These are phyloP conservation scores for Colletotrichum navitas DNA, from an alignment of 2,329 filamentous ascomycete species.

Conservation along the genomic window DNA sequence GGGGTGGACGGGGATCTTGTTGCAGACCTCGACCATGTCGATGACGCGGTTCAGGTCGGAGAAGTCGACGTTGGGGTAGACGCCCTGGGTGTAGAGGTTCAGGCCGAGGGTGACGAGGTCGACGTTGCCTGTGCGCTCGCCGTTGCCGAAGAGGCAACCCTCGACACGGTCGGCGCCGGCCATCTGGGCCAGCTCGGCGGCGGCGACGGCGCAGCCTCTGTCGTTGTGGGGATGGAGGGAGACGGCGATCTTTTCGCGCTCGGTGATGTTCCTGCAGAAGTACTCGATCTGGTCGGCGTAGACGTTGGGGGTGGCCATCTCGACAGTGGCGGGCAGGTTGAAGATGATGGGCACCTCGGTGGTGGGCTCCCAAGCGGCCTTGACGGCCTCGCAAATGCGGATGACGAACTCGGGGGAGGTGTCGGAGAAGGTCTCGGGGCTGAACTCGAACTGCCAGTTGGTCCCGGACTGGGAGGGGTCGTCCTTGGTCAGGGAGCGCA, in stretches of 20 bases:
- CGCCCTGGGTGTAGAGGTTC: slow-evolving; percentile 95
- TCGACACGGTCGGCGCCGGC: slow-evolving; percentile 95
- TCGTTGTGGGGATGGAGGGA: slow-evolving; percentile 97
- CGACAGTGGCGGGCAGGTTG: slow-evolving; percentile 95
- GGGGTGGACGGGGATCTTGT: slow-evolving; percentile 93
- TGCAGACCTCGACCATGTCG: slow-evolving; percentile 89
- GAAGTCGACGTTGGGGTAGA: slow-evolving; percentile 88
- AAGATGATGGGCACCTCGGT: slow-evolving; percentile 82
- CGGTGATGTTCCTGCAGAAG: slow-evolving; percentile 87
- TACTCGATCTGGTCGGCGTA: slow-evolving; percentile 98
- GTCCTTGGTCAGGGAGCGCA: slow-evolving; percentile 90
- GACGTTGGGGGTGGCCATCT: slow-evolving; percentile 93
- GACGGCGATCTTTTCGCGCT: slow-evolving; percentile 88
- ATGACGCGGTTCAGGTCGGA: slow-evolving; percentile 90
- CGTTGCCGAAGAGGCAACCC: slow-evolving; percentile 91
- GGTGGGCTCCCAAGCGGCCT: slow-evolving; percentile 87
- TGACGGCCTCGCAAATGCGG: slow-evolving; percentile 90
- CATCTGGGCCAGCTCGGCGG: slow-evolving; percentile 94
- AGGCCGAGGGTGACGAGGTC: slow-evolving; percentile 92
- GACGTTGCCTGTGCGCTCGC: slow-evolving; percentile 95
- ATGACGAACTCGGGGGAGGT: slow-evolving; percentile 86
- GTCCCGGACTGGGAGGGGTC: slow-evolving; percentile 69
- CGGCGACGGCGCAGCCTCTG: slow-evolving; percentile 88
- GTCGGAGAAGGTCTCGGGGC: slow-evolving; percentile 91
- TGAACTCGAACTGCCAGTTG: slow-evolving; percentile 85